Conservation (phyloP, 2,329 filamentous ascomycete species). For the Colletotrichum graminicola region DNA sequence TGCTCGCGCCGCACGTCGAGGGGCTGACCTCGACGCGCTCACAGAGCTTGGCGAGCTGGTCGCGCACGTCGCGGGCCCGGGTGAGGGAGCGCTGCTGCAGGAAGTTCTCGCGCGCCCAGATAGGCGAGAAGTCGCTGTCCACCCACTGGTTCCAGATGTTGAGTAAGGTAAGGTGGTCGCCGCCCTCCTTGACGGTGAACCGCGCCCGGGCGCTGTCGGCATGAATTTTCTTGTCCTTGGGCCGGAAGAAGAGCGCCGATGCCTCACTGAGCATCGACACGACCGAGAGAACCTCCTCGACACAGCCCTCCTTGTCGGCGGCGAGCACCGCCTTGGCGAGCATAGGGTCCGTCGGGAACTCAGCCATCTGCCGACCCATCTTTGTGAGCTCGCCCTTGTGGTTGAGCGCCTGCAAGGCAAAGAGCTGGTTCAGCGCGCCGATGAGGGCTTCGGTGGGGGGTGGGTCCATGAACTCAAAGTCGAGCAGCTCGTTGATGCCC, state of each 20-base stretch:
- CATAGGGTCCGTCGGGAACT: slow-evolving; percentile 94
- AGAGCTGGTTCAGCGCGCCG: slow-evolving; percentile 88
- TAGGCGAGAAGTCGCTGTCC: slow-evolving; percentile 86
- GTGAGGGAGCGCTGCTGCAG: slow-evolving; percentile 91
- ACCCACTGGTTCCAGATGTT: slow-evolving; percentile 98
- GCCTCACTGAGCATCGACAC: slow-evolving; percentile 95
- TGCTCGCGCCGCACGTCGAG: slow-evolving; percentile 75
- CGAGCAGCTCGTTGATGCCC: slow-evolving; percentile 90
- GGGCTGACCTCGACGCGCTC: slow-evolving; percentile 89
- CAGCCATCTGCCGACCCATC: slow-evolving; percentile 92
- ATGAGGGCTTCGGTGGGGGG: slow-evolving; percentile 92
- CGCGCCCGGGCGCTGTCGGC: slow-evolving; percentile 90
- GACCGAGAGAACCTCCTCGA: slow-evolving; percentile 91
- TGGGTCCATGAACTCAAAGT: slow-evolving; percentile 97
- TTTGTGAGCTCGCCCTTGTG: slow-evolving; percentile 91
- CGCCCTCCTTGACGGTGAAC: slow-evolving; percentile 91
- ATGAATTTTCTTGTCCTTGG: slow-evolving; percentile 97
- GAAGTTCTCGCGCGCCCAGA: slow-evolving; percentile 95
- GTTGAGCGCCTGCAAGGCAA: slow-evolving; percentile 89
- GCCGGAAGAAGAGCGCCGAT: slow-evolving; percentile 90
- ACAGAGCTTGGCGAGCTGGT: slow-evolving; percentile 91
- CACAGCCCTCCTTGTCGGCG: slow-evolving; percentile 90
- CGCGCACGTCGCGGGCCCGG: slow-evolving; percentile 89
- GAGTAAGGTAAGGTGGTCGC: slow-evolving; percentile 88
- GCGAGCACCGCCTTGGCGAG: slow-evolving; percentile 90